A percentile compares a stretch with the other conserved stretches of the same genome.
Evolutionary conservation across 306 rosid genomes (phyloP).

Genomic region (Cucumis hystrix): DNA sequence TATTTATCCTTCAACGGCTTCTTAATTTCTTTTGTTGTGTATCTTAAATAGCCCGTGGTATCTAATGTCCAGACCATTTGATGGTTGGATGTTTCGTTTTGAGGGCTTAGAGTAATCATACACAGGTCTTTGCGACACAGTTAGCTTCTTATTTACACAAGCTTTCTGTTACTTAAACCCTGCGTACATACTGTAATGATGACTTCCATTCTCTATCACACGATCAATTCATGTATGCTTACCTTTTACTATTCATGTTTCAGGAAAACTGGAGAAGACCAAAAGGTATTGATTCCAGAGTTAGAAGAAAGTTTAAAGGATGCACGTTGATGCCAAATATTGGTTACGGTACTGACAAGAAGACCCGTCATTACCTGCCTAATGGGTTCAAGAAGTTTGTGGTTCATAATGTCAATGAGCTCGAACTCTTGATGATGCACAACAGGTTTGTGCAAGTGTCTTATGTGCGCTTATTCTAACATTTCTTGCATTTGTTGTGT

Average conservation of each 20-base stretch:
- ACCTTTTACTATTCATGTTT: background rate
- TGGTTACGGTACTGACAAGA: constrained; percentile 53
- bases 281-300: constrained; percentile 56
- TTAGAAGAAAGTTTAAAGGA: constrained; percentile 53
- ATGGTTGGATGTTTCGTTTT: constrained; percentile 39
- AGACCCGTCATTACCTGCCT: constrained; percentile 45
- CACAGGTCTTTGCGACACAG: constrained; percentile 64
- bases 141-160: constrained; percentile 5
- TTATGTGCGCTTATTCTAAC: too few relatives aligned
- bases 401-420: constrained; percentile 43
- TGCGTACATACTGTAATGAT: constrained; percentile 17
- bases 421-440: constrained; percentile 41
- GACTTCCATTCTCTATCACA: accelerated
- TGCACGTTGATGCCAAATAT: constrained; percentile 46
- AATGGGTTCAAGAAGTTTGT: constrained; percentile 55
- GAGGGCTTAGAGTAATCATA: constrained; percentile 28
- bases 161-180: constrained; percentile 47
- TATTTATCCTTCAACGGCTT: accelerated
- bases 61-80: constrained; percentile 36
- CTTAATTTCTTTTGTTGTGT: too few relatives aligned
- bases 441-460: constrained; percentile 23
- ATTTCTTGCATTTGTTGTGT: too few relatives aligned
- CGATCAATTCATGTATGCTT: background rate
- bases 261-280: constrained; percentile 50
- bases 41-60: constrained; percentile 33